Percentiles rank a stretch among this genome's conserved stretches.
These are phyloP conservation scores for Lepidium africanum DNA, from an alignment of 345 rosid species.

Conservation along the genomic window DNA sequence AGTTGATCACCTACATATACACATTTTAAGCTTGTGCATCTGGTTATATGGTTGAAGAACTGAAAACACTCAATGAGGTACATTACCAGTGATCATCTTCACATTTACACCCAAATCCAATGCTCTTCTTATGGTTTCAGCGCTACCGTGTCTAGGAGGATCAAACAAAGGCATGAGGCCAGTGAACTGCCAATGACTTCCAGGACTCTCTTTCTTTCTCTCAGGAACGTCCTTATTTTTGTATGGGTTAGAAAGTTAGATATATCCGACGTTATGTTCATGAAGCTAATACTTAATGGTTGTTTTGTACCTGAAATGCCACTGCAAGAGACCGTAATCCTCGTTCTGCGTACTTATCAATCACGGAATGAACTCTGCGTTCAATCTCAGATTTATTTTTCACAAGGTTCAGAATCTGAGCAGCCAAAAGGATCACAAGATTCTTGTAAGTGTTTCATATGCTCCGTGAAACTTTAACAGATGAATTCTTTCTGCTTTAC, in stretches of 20 bases:
- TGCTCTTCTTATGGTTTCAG: slow-evolving; percentile 92
- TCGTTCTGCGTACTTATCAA: slow-evolving; percentile 91
- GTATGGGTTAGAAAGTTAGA: neutral
- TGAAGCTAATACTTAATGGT: too few species aligned
- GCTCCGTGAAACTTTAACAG: too few species aligned
- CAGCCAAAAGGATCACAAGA: neutral
- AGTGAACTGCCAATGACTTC: slow-evolving; percentile 91
- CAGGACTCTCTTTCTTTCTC: slow-evolving; percentile 78
- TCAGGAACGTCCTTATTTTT: slow-evolving; percentile 75
- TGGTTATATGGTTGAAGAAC: too few species aligned
- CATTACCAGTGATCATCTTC: slow-evolving; percentile 88
- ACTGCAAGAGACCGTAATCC: slow-evolving; percentile 97
- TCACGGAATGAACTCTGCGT: slow-evolving; percentile 83
- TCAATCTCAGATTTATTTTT: slow-evolving; percentile 85
- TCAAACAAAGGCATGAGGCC: slow-evolving; percentile 99
- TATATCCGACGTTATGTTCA: neutral
- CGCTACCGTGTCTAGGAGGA: slow-evolving; percentile 98
- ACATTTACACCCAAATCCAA: slow-evolving; percentile 92
- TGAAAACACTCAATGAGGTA: too few species aligned
- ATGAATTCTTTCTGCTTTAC: slow-evolving; percentile 19
- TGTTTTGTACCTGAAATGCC: slow-evolving; percentile 63
- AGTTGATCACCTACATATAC: slow-evolving; percentile 75
- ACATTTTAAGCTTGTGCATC: neutral
- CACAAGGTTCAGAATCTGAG: slow-evolving; percentile 79
- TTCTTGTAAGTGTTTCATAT: too few species aligned